Base-by-base conservation (phyloP, 345 rosid genomes). In the Carallia pectinifolia region DNA sequence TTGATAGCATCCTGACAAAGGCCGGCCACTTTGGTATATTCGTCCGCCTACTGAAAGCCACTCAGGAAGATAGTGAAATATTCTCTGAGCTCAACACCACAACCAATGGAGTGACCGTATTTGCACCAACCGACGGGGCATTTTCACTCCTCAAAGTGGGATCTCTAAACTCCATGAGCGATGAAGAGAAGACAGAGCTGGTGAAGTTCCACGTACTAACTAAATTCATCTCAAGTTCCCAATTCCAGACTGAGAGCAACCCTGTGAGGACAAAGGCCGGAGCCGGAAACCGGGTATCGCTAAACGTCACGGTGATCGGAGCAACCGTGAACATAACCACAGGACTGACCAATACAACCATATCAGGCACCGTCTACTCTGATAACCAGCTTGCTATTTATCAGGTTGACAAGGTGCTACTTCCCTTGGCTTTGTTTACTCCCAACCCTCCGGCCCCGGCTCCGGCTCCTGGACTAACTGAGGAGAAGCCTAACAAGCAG, bases 181-280 rank as follows among this genome's bases (percentile, higher is more conserved):
- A 71, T 58, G 70, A 77, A 67, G 76, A 77, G 52, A 81, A 83
- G 77, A 71, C 78, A 2, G 78, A 80, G 64, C 23, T 81, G 33
- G 78, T 83, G 48, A 79, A 83, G 71, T 83, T 77, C 69, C 86
- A 83, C 37, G 67, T 80, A 15, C 53, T 83, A 23, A 81, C 86
- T 3, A 62, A 62, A 37, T 72, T 33, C 53, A 64, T 83, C 13
- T 40, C 82, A n/a, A 69, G 13, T 53, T 19, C 86, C 38, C 83
- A 77, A 37, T 83, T 83, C 64, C 84, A 73, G 62, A 83, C 86
- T 0, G 80, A 74, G 39, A 83, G 84, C 62, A 83, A 83, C 63
- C 86, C 86, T 2, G 67, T 83, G 2, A 67, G 71, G n/a, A 83
- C 86, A 30, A 73, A 74, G 52, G 86, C 86, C 0, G 80, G 82